A percentile compares a stretch with the other conserved stretches of the same genome.
Conservation (phyloP, 2,329 filamentous ascomycete genomes). For the Aspergillus sp. region DNA sequence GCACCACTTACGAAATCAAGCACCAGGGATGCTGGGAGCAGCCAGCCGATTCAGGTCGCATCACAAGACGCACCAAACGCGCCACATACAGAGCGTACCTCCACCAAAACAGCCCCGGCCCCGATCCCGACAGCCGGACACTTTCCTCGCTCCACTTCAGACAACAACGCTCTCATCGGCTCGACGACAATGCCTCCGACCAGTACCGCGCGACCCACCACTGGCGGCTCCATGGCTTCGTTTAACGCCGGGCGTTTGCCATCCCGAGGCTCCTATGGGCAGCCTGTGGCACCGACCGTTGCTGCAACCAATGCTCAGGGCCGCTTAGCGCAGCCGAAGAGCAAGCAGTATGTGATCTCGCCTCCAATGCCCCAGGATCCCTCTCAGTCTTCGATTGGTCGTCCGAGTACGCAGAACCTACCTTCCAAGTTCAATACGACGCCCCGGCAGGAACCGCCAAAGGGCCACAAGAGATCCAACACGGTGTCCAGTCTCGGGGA, state of each 20-base stretch:
- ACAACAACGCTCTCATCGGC: conserved; percentile 55
- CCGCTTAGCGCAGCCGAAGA: conserved; percentile 77
- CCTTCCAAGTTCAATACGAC: conserved; percentile 57
- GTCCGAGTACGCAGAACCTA: conserved; percentile 58
- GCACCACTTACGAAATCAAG: conserved; percentile 46
- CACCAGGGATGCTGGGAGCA: conserved; percentile 10
- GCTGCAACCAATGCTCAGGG: conserved; percentile 87
- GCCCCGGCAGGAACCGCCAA: conserved; percentile 47
- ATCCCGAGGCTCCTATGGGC: conserved; percentile 78
- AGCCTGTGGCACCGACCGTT: conserved; percentile 81
- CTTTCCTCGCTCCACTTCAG: conserved; percentile 53
- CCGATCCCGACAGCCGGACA: conserved; percentile 48
- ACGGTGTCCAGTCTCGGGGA: conserved; percentile 79
- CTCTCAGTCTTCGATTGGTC: conserved; percentile 55
- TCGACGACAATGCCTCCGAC: conserved; percentile 36
- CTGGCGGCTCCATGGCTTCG: conserved; percentile 75
- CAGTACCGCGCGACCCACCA: conserved; percentile 64
- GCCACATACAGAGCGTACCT: conserved; percentile 4
- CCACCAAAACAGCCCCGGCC: conserved; percentile 17
- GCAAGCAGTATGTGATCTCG: conserved; percentile 70
- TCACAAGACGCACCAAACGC: conserved; percentile 7
- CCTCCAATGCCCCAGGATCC: conserved; percentile 60
- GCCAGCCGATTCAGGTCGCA: conserved; percentile 3
- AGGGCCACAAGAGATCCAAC: conserved; percentile 65
- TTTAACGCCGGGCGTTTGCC: conserved; percentile 60